phyloP scores from a whole-genome alignment of 2,329 filamentous ascomycete genomes.

The Apiospora arundinis region DNA sequence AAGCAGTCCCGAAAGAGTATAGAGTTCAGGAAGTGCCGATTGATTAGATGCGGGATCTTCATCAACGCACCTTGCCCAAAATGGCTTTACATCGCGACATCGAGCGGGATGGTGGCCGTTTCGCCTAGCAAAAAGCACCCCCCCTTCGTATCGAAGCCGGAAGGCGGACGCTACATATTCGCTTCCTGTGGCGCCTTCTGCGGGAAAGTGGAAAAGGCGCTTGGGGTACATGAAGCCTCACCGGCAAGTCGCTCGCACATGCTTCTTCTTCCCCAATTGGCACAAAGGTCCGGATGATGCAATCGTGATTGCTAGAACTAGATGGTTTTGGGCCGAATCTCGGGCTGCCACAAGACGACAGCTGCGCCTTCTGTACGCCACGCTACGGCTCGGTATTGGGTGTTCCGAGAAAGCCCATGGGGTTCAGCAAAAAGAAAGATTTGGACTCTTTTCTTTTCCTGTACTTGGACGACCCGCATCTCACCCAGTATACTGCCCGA shows the following conservation, averaged over 20 bases:
- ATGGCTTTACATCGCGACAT: slow-evolving; percentile 5
- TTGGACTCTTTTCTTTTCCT: neutral
- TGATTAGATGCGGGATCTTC: neutral
- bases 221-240: neutral
- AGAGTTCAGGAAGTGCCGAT: neutral
- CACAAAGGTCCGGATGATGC: neutral
- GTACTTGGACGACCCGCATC: neutral
- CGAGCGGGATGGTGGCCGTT: neutral
- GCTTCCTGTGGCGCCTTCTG: slow-evolving; percentile 4
- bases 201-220: neutral
- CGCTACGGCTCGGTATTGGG: neutral
- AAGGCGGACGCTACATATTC: neutral
- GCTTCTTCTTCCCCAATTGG: neutral
- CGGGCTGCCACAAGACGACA: neutral
- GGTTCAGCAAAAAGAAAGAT: neutral
- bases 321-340: neutral
- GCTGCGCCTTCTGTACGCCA: neutral
- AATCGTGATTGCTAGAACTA: neutral
- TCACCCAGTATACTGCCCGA: neutral
- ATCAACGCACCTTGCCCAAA: neutral
- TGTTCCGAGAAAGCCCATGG: neutral
- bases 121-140: neutral
- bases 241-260: neutral
- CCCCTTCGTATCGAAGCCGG: neutral
- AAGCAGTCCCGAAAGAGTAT: neutral